Base-by-base conservation (phyloP, 2,329 filamentous ascomycete genomes). In the Penicillium sp. region DNA sequence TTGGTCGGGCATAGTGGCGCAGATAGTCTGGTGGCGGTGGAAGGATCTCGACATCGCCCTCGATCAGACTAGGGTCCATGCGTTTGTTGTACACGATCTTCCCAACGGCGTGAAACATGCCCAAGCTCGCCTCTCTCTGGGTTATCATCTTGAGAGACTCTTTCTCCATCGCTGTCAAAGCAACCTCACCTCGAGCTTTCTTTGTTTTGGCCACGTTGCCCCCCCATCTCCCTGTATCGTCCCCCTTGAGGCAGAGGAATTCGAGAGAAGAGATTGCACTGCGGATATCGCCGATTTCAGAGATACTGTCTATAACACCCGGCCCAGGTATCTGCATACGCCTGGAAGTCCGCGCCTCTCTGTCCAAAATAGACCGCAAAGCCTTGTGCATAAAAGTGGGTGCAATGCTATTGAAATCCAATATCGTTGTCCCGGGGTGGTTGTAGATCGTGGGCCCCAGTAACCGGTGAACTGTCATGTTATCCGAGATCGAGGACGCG, bases 51-150 rank as follows among this genome's bases (percentile, higher is more conserved):
- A 79, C 74, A 9, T 68, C 68, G 9, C 69, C 55, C 42, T 68
- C 57, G 38, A 67, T 54, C 39, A 68, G 62, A 74, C 72, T 44
- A 58, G 69, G 29, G 52, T 87, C 85, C 23, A 88, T 82, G 44
- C 94, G 84, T 71, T 97, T 99, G 77, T 99, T 99, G 77, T 97
- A 96, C 1, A 97, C 87, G 3, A 99, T 90, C 69, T 94, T 97
- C 4, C 93, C 94, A 13, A 97, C 89, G 0, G 94, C 91, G 71
- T 99, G 94, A 68, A 99, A 99, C 48, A 99, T 91, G 1, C 93
- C 94, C 3, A 99, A 79, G 59, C 88, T 96, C 16, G 89, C 87
- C 75, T 97, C 94, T 53, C 94, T 84, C 66, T 92, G 90, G 1
- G 89, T 91, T 23, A 97, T 84, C 56, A 94, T 78, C 66, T 91